Percentiles rank a stretch among this genome's conserved stretches.
Evolutionary conservation across 192 early-diverging fungal genomes (phyloP).

Genomic region (Backusella luteola): DNA sequence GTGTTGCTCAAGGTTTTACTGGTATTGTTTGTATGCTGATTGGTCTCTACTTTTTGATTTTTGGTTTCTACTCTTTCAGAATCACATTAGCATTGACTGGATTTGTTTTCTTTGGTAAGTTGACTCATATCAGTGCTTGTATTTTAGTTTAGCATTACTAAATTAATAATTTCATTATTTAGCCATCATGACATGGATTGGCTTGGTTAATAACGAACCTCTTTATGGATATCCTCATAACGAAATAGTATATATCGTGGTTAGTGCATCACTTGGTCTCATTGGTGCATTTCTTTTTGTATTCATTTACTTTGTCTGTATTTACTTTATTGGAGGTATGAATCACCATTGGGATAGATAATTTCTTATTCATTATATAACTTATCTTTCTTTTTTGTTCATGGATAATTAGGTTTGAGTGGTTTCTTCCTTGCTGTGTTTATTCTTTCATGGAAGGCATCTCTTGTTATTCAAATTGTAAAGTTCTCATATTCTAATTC

Average conservation of each 20-base stretch:
- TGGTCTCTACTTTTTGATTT: conserved; percentile 46
- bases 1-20: conserved; percentile 37
- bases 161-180: background rate
- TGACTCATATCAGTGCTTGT: background rate
- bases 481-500: conserved; percentile 1
- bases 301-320: conserved; percentile 54
- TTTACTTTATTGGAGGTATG: conserved; percentile 54
- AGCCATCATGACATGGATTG: conserved; percentile 40
- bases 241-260: conserved; percentile 29
- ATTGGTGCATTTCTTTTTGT: conserved; percentile 33
- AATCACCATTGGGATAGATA: background rate
- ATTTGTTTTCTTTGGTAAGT: conserved; percentile 49
- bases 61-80: conserved; percentile 50
- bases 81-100: conserved; percentile 43
- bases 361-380: background rate
- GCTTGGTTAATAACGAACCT: conserved; percentile 37
- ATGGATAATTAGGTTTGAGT: conserved; percentile 7
- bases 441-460: conserved; percentile 36
- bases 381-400: background rate
- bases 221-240: conserved; percentile 28
- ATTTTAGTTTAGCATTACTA: background rate
- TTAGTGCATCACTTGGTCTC: conserved; percentile 30
- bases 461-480: conserved; percentile 32
- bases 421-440: conserved; percentile 37
- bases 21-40: conserved; percentile 45